Evolutionary conservation across 75 land plant genomes (phyloP).

Genomic region (Pinus tabuliformis): DNA sequence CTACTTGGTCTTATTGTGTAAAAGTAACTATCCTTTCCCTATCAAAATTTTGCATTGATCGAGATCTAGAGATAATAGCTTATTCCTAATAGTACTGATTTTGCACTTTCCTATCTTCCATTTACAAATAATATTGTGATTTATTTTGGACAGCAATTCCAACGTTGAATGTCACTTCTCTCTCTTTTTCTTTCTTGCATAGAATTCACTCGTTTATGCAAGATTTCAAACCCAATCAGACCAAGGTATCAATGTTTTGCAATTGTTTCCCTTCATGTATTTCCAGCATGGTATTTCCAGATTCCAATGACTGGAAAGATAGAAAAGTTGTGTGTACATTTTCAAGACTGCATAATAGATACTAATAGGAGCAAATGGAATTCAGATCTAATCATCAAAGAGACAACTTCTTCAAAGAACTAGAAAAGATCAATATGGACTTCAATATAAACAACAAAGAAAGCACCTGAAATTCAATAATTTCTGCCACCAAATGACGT

Average conservation of each 20-base stretch:
- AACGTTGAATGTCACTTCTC: too few species aligned
- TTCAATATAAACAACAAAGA: background rate
- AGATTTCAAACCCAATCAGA: background rate
- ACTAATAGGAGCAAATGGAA: background rate
- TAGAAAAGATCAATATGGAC: slow-evolving; percentile 3
- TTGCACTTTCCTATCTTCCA: too few species aligned
- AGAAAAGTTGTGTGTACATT: background rate
- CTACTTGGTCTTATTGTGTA: too few species aligned
- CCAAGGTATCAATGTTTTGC: background rate
- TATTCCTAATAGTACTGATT: too few species aligned
- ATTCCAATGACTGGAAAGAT: background rate
- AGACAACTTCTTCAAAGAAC: background rate
- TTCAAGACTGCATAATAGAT: background rate
- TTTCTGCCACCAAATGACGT: slow-evolving; percentile 85
- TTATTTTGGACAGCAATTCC: too few species aligned
- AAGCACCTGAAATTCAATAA: slow-evolving; percentile 85
- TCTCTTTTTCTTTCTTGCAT: background rate
- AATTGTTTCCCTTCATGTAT: too few species aligned
- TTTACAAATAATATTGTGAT: too few species aligned
- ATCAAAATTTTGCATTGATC: too few species aligned
- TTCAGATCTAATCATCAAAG: background rate
- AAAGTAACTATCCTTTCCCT: too few species aligned
- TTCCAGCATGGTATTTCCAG: background rate
- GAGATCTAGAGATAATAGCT: too few species aligned
- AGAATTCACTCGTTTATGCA: background rate